Conservation (phyloP, 2,329 filamentous ascomycete genomes). For the Pezicula radicicola region DNA sequence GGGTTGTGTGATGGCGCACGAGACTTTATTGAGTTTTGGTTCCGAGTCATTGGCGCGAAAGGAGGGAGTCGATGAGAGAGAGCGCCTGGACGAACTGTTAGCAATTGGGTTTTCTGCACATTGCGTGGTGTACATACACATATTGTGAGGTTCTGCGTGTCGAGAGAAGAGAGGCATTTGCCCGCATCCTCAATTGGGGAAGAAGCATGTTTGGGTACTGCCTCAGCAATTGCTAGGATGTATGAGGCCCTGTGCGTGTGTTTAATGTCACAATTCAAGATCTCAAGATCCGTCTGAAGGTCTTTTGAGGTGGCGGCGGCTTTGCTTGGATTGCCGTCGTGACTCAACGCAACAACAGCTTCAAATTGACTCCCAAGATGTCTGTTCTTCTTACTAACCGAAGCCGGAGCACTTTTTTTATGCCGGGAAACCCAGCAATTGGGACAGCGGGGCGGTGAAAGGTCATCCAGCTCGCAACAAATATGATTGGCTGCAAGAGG, state of each 20-base stretch:
- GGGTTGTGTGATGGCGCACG: constrained; percentile 84
- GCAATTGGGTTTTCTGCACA: neutral
- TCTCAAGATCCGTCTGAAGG: neutral
- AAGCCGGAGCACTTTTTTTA: no score
- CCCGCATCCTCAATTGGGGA: constrained; percentile 26
- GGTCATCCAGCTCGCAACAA: no score
- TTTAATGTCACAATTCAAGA: neutral
- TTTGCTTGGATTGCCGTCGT: no score
- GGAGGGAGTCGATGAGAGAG: constrained; percentile 24
- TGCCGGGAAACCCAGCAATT: no score
- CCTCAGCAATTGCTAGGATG: neutral
- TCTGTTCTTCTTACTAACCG: no score
- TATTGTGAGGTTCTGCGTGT: constrained; percentile 26
- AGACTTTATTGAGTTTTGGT: constrained; percentile 74
- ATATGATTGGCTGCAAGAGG: no score
- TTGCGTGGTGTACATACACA: constrained; percentile 17
- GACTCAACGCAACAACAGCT: no score
- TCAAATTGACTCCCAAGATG: no score
- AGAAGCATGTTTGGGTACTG: constrained; percentile 15
- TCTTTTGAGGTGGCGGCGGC: neutral
- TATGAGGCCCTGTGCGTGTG: neutral
- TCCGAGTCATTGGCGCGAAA: constrained; percentile 25
- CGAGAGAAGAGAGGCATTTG: constrained; percentile 21
- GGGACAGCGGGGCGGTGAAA: no score
- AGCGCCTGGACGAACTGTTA: constrained; percentile 21